phyloP scores from a whole-genome alignment of 176 grass and related monocot genomes.

The Oryza australiensis region DNA sequence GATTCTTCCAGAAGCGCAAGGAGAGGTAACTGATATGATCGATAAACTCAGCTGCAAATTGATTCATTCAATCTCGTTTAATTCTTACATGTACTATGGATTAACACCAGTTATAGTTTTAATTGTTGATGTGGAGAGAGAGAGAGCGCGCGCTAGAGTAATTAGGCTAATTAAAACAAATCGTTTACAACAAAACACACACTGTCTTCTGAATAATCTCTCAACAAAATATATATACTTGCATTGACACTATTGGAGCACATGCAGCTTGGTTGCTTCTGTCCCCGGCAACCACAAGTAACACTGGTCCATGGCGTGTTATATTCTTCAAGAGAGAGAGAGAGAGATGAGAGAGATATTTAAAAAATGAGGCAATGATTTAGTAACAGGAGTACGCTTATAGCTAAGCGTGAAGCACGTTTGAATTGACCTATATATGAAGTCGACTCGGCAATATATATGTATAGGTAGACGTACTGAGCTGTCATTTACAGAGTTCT shows the following conservation, averaged over 20 bases:
- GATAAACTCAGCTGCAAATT: background rate
- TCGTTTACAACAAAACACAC: background rate
- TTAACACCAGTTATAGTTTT: background rate
- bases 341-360: no score
- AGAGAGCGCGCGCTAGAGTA: no score
- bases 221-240: background rate
- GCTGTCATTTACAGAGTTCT: background rate
- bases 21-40: slow-evolving; percentile 39
- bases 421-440: slow-evolving; percentile 3
- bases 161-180: background rate
- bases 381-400: background rate
- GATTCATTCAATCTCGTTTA: background rate
- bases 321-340: background rate
- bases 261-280: background rate
- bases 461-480: background rate
- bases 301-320: background rate
- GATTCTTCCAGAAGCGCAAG: slow-evolving; percentile 48
- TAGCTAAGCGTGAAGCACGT: slow-evolving; percentile 9
- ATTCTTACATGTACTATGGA: background rate
- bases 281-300: background rate
- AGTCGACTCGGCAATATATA: background rate
- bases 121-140: background rate
- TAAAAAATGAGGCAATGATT: background rate
- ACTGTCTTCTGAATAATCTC: background rate
- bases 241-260: background rate